A percentile compares a stretch with the other conserved stretches of the same genome.
These are phyloP conservation scores for Fraxinus americana DNA, from an alignment of 257 asterid species.

Conservation along the genomic window DNA sequence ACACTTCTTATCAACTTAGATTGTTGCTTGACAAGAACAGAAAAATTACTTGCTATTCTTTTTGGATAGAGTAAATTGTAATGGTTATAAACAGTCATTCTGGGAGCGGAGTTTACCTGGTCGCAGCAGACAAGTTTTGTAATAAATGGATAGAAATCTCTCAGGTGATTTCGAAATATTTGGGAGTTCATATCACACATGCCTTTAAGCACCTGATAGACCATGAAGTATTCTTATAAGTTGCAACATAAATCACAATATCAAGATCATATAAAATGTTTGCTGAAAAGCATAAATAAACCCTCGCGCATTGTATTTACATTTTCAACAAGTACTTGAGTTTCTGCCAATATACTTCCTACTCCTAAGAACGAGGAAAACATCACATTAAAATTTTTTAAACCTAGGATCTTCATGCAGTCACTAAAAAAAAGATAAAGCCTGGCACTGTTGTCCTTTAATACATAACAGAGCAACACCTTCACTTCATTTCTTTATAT, in stretches of 20 bases:
- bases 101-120: constrained; percentile 64
- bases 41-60: no score
- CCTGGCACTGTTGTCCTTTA: not conserved
- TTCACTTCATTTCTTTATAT: not conserved
- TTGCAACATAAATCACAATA: constrained; percentile 6
- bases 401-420: not conserved
- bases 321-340: not conserved
- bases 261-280: not conserved
- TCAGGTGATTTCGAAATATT: constrained; percentile 77
- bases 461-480: not conserved
- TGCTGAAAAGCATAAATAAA: constrained; percentile 13
- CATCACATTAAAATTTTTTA: not conserved
- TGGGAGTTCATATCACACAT: constrained; percentile 78
- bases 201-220: constrained; percentile 83
- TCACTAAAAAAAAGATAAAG: no score
- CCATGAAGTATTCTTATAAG: constrained; percentile 21
- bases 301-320: not conserved
- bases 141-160: constrained; percentile 87
- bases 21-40: no score
- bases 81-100: not conserved
- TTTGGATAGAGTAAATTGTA: no score
- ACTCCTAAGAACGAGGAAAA: not conserved
- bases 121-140: constrained; percentile 92
- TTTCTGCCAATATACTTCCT: not conserved
- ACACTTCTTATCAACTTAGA: no score